Evolutionary conservation across 257 asterid genomes (phyloP).

Genomic region (Asclepias syriaca): DNA sequence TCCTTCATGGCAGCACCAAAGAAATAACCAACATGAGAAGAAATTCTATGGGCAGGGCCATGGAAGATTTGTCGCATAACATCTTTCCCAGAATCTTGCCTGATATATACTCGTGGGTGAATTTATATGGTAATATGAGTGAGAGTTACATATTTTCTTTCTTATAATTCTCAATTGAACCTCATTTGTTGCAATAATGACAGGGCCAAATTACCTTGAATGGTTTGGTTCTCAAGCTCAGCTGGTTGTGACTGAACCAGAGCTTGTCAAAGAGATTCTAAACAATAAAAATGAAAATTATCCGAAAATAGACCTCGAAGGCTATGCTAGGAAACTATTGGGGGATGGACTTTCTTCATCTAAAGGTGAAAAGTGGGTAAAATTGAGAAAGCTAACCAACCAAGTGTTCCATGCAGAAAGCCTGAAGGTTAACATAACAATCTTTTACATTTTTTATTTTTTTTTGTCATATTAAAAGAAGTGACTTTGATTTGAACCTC

Average conservation of each 20-base stretch:
- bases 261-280: constrained; percentile 49
- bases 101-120: constrained; percentile 41
- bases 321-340: constrained; percentile 48
- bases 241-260: constrained; percentile 52
- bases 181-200: background rate
- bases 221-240: constrained; percentile 60
- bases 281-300: constrained; percentile 38
- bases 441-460: background rate
- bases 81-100: constrained; percentile 57
- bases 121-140: constrained; percentile 33
- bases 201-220: constrained; percentile 44
- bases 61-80: constrained; percentile 44
- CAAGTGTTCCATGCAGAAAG: constrained; percentile 53
- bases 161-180: background rate
- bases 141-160: background rate
- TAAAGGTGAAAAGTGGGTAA: constrained; percentile 59
- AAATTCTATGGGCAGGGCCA: constrained; percentile 27
- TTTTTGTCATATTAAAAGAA: background rate
- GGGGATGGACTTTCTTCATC: constrained; percentile 69
- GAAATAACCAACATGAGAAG: constrained; percentile 43
- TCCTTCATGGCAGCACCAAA: constrained; percentile 53
- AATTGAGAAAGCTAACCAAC: constrained; percentile 54
- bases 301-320: constrained; percentile 61
- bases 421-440: constrained; percentile 32
- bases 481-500: background rate